Base-by-base conservation (phyloP, 768 basidiomycete genomes). In the Gymnopilus dilepis region DNA sequence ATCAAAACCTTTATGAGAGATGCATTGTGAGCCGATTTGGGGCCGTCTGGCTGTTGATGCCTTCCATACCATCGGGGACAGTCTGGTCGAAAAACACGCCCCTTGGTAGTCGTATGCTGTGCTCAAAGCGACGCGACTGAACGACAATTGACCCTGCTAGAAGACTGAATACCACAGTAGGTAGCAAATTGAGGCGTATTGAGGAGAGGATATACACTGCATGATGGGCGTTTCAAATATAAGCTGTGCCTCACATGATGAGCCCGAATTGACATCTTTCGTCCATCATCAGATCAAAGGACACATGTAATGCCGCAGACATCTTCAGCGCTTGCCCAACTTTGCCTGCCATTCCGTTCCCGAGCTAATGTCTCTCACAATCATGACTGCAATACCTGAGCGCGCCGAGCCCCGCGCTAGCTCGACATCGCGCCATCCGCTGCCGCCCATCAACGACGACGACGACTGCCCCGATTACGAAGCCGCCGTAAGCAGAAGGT, bases 391-490 rank as follows among this genome's bases (percentile, higher is more conserved):
- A 33, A 64, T 64, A 50, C 34, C 58, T 34, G 64, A 68, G 59
- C 60, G 62, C 48, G 56, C 61, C 37, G 55, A 64, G 42, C 28
- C 47, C 17, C 47, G 47, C 47, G 15, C 2, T 15, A 37, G 34
- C 34, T 63, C 52, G 53, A 53, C 67, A 61, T 24, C 60, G 21
- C 37, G 58, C 7, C 64, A 63, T 6, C 50, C 57, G 19, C 63
- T 41, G 15, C 17, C 59, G 22, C 21, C 59, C 7, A 15, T 21
- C 45, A 31, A 31, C 22, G 67, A 68, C 31, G 79, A 79, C 26
- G 74, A 76, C 47, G 72, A 68, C 13, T 80, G 78, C 63, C 80
- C 80, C 1, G 74, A 77, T 53, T 82, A 82, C 56, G 74, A 79
- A 33, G 67, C 69, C 9, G 74, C 74, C 15, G 73, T 79, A 38